Percentiles rank a stretch among this genome's conserved stretches.
These are phyloP conservation scores for Cyberlindnera nakhonratchasimensis DNA, from an alignment of 805 yeast genomes.

Conservation along the genomic window DNA sequence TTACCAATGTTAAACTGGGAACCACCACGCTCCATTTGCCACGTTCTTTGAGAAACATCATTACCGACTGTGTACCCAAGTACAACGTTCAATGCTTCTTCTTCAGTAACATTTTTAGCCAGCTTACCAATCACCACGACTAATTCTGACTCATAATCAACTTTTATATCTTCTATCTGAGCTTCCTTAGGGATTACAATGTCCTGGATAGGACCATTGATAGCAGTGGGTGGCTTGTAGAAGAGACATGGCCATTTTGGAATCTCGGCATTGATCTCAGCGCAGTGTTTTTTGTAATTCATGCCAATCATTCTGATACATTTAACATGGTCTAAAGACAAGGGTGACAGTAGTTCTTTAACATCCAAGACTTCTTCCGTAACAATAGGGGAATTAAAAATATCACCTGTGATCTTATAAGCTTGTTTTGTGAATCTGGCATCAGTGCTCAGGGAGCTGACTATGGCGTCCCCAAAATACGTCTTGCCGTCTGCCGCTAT, in stretches of 20 bases:
- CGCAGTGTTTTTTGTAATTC: constrained; percentile 44
- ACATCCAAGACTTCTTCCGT: constrained; percentile 37
- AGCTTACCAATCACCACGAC: constrained; percentile 50
- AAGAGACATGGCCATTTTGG: constrained; percentile 50
- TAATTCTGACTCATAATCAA: constrained; percentile 54
- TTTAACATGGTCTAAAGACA: constrained; percentile 18
- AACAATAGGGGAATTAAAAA: constrained; percentile 34
- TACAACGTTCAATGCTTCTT: constrained; percentile 43
- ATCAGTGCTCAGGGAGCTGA: constrained; percentile 32
- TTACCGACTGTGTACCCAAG: constrained; percentile 53
- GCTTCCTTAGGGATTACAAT: constrained; percentile 41
- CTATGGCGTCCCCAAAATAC: constrained; percentile 48
- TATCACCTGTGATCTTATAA: constrained; percentile 43
- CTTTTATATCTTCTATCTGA: constrained; percentile 31
- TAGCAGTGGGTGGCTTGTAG: constrained; percentile 46
- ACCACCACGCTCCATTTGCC: constrained; percentile 53
- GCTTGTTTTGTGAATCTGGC: constrained; percentile 40
- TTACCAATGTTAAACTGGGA: constrained; percentile 52
- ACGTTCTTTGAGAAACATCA: constrained; percentile 54
- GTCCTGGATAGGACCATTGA: constrained; percentile 40
- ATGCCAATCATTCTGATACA: constrained; percentile 49
- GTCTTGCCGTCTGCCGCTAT: constrained; percentile 40
- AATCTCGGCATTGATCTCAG: constrained; percentile 37
- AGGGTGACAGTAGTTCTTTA: constrained; percentile 38
- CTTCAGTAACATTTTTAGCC: constrained; percentile 41